Conservation (phyloP, 202 grass and related monocot species). For the Alloteropsis angusta region DNA sequence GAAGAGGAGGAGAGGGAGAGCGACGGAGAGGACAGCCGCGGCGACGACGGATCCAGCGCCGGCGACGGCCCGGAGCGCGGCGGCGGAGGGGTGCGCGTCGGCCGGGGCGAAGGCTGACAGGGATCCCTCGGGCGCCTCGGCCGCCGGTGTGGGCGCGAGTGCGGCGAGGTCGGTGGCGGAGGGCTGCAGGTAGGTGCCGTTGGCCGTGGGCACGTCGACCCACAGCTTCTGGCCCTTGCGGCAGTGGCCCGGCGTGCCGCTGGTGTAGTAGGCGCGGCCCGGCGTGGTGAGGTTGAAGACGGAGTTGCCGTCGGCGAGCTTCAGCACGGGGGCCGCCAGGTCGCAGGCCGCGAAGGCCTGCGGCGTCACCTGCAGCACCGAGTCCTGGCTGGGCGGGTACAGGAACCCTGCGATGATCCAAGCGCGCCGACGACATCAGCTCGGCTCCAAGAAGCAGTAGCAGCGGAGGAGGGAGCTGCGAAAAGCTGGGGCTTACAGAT, state of each 20-base stretch:
- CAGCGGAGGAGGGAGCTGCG: not conserved
- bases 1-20: not conserved
- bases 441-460: not conserved
- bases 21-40: not conserved
- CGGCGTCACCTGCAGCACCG: slow-evolving; percentile 52
- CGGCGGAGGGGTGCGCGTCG: not conserved
- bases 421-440: no score
- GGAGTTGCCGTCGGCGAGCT: slow-evolving; percentile 65
- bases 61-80: not conserved
- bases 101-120: slow-evolving; percentile 28
- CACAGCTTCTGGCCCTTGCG: slow-evolving; percentile 54
- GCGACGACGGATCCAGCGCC: slow-evolving; percentile 8
- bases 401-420: slow-evolving; percentile 43
- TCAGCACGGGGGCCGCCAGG: slow-evolving; percentile 25
- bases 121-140: slow-evolving; percentile 14
- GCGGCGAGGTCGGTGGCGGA: slow-evolving; percentile 26
- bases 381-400: slow-evolving; percentile 77
- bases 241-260: slow-evolving; percentile 45
- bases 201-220: slow-evolving; percentile 54
- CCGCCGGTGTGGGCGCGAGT: not conserved
- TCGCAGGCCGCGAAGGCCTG: slow-evolving; percentile 44
- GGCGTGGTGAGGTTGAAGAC: slow-evolving; percentile 62
- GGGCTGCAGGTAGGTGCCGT: slow-evolving; percentile 48
- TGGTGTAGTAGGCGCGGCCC: slow-evolving; percentile 48
- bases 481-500: slow-evolving; percentile 35